Percentiles rank a stretch among this genome's conserved stretches.
Evolutionary conservation across 2,329 filamentous ascomycete genomes (phyloP).

Genomic region (Fusarium brevicatenulatum): DNA sequence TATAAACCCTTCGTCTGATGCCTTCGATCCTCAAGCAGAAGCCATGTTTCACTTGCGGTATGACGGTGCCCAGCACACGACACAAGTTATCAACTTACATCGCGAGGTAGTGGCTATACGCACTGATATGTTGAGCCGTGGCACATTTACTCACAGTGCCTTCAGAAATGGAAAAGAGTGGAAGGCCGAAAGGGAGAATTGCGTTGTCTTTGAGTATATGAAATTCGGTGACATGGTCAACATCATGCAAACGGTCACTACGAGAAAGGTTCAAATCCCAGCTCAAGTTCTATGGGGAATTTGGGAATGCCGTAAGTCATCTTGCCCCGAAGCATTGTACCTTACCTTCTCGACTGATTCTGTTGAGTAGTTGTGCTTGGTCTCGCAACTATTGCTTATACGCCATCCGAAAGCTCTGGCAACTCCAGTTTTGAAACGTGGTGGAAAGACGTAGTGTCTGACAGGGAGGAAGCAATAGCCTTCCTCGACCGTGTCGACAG

Average conservation of each 20-base stretch:
- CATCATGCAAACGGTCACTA: conserved; percentile 23
- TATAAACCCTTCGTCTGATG: background rate
- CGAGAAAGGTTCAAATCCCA: conserved; percentile 10
- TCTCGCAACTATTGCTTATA: conserved; percentile 44
- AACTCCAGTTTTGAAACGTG: conserved; percentile 24
- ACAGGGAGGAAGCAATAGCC: background rate
- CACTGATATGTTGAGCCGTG: background rate
- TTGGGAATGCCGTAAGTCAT: conserved; percentile 45
- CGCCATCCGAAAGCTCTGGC: conserved; percentile 9
- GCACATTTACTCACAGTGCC: background rate
- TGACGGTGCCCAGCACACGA: conserved; percentile 40
- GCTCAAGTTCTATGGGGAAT: conserved; percentile 44
- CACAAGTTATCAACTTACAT: conserved; percentile 42
- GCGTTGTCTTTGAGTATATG: conserved; percentile 44
- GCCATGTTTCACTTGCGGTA: conserved; percentile 43
- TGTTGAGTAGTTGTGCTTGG: conserved; percentile 42
- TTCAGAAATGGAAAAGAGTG: conserved; percentile 3
- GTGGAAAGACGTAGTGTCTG: background rate
- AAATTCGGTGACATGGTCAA: conserved; percentile 37
- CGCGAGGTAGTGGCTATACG: conserved; percentile 16
- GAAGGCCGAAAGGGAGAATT: background rate
- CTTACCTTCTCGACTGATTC: background rate
- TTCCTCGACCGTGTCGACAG: conserved; percentile 13
- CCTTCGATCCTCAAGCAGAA: conserved; percentile 29
- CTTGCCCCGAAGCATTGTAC: background rate